These are phyloP conservation scores for Solanum pimpinellifolium DNA, from an alignment of 257 asterid genomes.

Conservation along the genomic window DNA sequence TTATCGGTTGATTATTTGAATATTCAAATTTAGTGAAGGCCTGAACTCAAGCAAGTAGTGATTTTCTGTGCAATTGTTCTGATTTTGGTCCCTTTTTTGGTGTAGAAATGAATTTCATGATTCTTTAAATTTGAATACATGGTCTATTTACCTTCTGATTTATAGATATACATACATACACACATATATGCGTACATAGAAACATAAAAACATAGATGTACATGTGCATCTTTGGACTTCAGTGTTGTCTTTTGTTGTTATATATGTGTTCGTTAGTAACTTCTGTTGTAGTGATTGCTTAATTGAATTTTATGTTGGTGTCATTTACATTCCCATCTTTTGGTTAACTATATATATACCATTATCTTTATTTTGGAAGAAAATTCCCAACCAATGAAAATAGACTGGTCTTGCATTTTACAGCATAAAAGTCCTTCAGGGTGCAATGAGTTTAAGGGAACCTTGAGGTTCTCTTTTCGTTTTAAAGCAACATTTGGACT, in stretches of 20 bases:
- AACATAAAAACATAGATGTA: neutral
- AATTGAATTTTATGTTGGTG: neutral
- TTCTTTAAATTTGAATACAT: neutral
- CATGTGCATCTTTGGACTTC: neutral
- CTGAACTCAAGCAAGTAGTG: slow-evolving; percentile 64
- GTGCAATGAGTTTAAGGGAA: neutral
- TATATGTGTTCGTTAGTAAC: neutral
- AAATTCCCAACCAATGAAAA: neutral
- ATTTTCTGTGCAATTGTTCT: neutral
- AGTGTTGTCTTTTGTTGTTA: neutral
- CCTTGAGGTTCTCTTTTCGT: neutral
- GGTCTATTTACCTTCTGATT: neutral
- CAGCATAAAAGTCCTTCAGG: neutral
- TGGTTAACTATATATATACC: neutral
- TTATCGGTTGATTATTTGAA: neutral
- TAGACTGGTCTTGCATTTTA: neutral
- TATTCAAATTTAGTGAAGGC: slow-evolving; percentile 5
- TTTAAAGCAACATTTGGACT: neutral
- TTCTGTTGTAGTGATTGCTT: neutral
- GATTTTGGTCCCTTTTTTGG: neutral
- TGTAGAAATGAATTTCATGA: neutral
- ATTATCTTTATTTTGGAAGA: neutral
- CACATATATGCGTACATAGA: neutral
- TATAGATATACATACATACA: neutral
- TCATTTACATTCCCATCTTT: neutral